Evolutionary conservation across 1,284 basidiomycete species (phyloP).

Genomic region (Phellopilus nigrolimitatus): DNA sequence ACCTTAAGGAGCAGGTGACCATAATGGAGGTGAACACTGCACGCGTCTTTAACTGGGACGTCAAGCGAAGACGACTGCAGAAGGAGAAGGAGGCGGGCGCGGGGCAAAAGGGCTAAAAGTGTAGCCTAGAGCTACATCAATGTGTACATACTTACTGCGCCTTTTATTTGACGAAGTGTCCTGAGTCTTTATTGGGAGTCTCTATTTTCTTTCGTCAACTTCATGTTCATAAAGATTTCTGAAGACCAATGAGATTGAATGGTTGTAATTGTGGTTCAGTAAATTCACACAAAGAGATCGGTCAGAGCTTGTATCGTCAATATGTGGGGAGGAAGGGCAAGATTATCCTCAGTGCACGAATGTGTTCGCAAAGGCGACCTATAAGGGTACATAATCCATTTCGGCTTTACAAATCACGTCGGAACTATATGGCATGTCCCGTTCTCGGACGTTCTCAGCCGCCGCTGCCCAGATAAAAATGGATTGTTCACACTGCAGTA

Average conservation of each 20-base stretch:
- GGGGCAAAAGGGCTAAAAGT: constrained; percentile 9
- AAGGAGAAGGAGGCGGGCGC: constrained; percentile 37
- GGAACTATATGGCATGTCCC: no score
- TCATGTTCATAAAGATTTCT: no score
- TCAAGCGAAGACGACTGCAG: constrained; percentile 71
- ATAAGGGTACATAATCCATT: constrained; percentile 69
- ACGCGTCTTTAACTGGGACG: constrained; percentile 95
- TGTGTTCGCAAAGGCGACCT: constrained; percentile 62
- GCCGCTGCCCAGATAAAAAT: no score
- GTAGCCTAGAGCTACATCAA: constrained; percentile 80
- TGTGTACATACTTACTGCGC: constrained; percentile 48
- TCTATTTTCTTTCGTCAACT: no score
- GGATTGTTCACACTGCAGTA: no score
- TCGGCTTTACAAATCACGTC: no score
- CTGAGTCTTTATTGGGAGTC: no score
- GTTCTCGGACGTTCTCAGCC: no score
- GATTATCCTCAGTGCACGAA: constrained; percentile 64
- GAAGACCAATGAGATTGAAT: no score
- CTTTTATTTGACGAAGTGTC: no score
- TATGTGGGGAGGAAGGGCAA: constrained; percentile 74
- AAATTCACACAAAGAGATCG: constrained; percentile 71
- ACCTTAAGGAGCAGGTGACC: constrained; percentile 91
- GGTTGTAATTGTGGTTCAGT: constrained; percentile 42
- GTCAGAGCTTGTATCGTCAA: constrained; percentile 72
- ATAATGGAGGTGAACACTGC: constrained; percentile 99